These are phyloP conservation scores for Cystodermella granulosa DNA, from an alignment of 1,284 basidiomycete species.

Conservation along the genomic window DNA sequence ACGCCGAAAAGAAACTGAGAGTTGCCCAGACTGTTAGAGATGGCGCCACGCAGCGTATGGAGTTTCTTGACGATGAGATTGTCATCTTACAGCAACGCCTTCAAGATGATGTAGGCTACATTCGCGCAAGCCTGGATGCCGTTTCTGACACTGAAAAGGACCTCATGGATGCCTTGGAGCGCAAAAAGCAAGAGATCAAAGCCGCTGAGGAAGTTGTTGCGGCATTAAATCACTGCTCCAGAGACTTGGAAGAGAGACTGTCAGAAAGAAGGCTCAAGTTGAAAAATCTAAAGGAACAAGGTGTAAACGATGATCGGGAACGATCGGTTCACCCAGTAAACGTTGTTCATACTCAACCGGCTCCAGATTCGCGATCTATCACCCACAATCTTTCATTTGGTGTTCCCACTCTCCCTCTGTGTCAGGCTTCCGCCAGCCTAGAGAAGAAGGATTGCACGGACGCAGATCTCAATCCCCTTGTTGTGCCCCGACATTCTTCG, in stretches of 20 bases:
- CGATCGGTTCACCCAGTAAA: too few relatives aligned
- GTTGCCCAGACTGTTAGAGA: constrained; percentile 63
- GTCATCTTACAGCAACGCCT: constrained; percentile 52
- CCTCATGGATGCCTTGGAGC: constrained; percentile 51
- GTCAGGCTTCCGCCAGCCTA: too few relatives aligned
- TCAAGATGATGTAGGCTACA: constrained; percentile 49
- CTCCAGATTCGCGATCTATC: too few relatives aligned
- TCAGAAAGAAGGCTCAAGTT: too few relatives aligned
- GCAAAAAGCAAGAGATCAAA: constrained; percentile 61
- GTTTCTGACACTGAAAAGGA: constrained; percentile 46
- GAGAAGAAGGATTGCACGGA: too few relatives aligned
- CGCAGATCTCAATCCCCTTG: too few relatives aligned
- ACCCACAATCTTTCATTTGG: too few relatives aligned
- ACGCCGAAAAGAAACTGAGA: constrained; percentile 84
- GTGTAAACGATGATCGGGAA: too few relatives aligned
- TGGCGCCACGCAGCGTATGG: constrained; percentile 60
- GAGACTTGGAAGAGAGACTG: constrained; percentile 58
- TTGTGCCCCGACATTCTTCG: too few relatives aligned
- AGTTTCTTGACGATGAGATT: constrained; percentile 68
- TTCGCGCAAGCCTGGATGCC: constrained; percentile 44
- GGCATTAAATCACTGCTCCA: constrained; percentile 50
- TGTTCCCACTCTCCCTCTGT: too few relatives aligned
- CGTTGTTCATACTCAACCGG: too few relatives aligned
- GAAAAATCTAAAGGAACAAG: too few relatives aligned
- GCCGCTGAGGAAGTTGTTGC: constrained; percentile 65